Evolutionary conservation across 768 basidiomycete genomes (phyloP), one percentile per base, ranked within the genome.

Genomic region (Pleurotus citrinopileatus): DNA sequence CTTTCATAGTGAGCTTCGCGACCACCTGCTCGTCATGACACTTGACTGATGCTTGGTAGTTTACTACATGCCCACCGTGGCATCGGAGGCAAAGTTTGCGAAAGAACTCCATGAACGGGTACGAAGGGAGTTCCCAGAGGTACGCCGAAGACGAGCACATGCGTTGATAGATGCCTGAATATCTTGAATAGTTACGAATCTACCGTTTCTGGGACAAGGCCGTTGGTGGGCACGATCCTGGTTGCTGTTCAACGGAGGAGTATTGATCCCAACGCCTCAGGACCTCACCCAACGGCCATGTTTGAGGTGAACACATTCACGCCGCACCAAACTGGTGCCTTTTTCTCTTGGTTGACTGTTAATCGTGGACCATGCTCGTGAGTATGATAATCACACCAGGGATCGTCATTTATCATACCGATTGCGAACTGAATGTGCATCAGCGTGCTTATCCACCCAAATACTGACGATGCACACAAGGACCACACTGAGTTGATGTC

Each of bases 371-470:
- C 86, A 6, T 83, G 80, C 73, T 87, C 86, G 86, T 88, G 63
- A 40, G 86, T 74, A 13, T 19, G 29, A 32, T 25, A 32, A 36
- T 22, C 48, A 51, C 48, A 37, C 48, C 17, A 51, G 23, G 19
- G n/a, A 22, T 34, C 32, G 48, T 37, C 48, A 51, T 51, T 44
- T 44, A 43, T 26, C 22, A 22, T 6, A 40, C 2, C 43, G 17
- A 37, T 58, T 62, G 19, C 38, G 44, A 34, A 17, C 17, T 40
- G 38, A 12, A 7, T 15, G 7, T 19, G n/a, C 25, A 23, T 59
- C n/a, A 88, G 87, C 13, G 84, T 89, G 22, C 71, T 88, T 5
- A 69, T 89, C 57, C 87, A 89, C 67, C 87, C 87, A 0, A 87
- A 89, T 65, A 88, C 87, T 3, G 71, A 73, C 20, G 68, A 88